phyloP scores from a whole-genome alignment of 345 rosid genomes.

The Populus tremula region DNA sequence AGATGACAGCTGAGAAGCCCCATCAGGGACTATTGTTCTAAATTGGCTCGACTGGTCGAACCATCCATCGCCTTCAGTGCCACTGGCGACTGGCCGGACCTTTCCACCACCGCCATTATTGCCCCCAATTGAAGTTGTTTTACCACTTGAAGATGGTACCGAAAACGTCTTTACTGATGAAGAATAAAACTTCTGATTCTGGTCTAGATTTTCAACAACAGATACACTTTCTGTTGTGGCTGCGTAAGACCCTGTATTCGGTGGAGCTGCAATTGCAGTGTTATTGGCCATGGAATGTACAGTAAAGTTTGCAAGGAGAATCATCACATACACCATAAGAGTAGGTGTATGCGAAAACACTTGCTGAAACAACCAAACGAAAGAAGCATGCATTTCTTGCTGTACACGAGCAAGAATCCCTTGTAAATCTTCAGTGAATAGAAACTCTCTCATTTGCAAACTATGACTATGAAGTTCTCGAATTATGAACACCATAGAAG shows the following conservation, averaged over 20 bases:
- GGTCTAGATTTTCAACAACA: constrained; percentile 23
- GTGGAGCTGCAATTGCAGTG: constrained; percentile 50
- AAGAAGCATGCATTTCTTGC: constrained; percentile 77
- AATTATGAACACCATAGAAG: constrained; percentile 93
- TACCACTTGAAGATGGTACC: constrained; percentile 44
- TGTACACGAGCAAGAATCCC: constrained; percentile 65
- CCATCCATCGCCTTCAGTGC: constrained; percentile 75
- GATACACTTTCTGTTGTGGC: constrained; percentile 31
- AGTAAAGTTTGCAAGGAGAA: constrained; percentile 78
- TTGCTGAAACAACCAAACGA: constrained; percentile 91
- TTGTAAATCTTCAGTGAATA: constrained; percentile 65
- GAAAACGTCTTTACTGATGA: constrained; percentile 48
- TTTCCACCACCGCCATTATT: constrained; percentile 79
- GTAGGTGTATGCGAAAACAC: constrained; percentile 91
- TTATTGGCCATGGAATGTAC: constrained; percentile 65
- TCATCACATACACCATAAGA: constrained; percentile 87
- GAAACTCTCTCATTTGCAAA: constrained; percentile 70
- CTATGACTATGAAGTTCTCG: constrained; percentile 71
- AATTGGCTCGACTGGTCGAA: constrained; percentile 45
- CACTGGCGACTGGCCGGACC: constrained; percentile 43
- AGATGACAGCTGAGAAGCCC: constrained; percentile 58
- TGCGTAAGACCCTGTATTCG: constrained; percentile 28
- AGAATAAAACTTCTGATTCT: constrained; percentile 43
- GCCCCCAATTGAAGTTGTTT: constrained; percentile 52
- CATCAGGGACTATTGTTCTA: constrained; percentile 47